A percentile compares a stretch with the other conserved stretches of the same genome.
These are phyloP conservation scores for Fusarium pseudonygamai DNA, from an alignment of 2,329 filamentous ascomycete genomes.

Conservation along the genomic window DNA sequence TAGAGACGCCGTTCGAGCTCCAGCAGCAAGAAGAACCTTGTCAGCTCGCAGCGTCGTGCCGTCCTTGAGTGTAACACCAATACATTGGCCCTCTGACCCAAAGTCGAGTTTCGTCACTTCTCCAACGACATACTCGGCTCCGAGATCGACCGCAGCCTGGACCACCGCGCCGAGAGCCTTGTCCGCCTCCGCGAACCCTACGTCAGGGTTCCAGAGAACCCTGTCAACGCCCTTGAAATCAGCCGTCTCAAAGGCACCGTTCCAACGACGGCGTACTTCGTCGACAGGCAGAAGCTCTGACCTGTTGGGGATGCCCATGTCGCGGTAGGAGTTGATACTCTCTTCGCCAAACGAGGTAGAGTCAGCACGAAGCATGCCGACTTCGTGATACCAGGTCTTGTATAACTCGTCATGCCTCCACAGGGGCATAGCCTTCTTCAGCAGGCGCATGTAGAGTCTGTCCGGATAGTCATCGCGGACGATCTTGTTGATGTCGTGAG, in stretches of 20 bases:
- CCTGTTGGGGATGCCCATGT: slow-evolving; percentile 52
- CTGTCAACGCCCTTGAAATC: slow-evolving; percentile 65
- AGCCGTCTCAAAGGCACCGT: slow-evolving; percentile 65
- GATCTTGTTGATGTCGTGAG: slow-evolving; percentile 59
- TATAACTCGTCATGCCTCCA: slow-evolving; percentile 60
- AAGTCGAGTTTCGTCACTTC: slow-evolving; percentile 59
- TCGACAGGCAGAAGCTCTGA: slow-evolving; percentile 56
- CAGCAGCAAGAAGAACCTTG: slow-evolving; percentile 64
- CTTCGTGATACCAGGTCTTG: slow-evolving; percentile 63
- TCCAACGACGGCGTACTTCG: slow-evolving; percentile 64
- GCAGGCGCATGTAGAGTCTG: slow-evolving; percentile 52
- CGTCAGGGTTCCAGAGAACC: slow-evolving; percentile 66
- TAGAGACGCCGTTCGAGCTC: slow-evolving; percentile 64
- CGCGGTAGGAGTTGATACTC: slow-evolving; percentile 52
- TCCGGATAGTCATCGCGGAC: slow-evolving; percentile 55
- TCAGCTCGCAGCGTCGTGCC: slow-evolving; percentile 60
- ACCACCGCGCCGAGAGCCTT: slow-evolving; percentile 65
- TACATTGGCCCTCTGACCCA: slow-evolving; percentile 55
- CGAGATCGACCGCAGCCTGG: slow-evolving; percentile 59
- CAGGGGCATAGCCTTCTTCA: slow-evolving; percentile 52
- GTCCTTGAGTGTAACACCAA: slow-evolving; percentile 59
- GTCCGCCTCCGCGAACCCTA: slow-evolving; percentile 68
- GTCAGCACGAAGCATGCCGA: slow-evolving; percentile 61
- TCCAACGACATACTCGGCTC: slow-evolving; percentile 64
- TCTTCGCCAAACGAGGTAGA: slow-evolving; percentile 54